These are phyloP conservation scores for Phylloporus sp. DNA, from an alignment of 768 basidiomycete genomes.

Conservation along the genomic window DNA sequence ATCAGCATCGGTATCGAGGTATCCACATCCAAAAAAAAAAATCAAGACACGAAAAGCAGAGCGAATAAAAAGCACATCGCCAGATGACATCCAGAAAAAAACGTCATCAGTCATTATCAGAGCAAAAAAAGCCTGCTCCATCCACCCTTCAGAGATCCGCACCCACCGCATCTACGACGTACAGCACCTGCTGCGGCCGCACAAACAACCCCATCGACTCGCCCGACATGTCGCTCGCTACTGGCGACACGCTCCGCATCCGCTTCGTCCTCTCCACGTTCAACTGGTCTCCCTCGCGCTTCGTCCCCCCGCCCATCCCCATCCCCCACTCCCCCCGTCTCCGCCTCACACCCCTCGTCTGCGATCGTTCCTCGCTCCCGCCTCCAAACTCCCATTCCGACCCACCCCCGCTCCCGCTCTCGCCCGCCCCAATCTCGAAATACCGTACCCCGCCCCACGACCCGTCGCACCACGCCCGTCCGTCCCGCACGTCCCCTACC, in stretches of 20 bases:
- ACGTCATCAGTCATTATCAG: slow-evolving; percentile 16
- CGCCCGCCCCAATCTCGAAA: slow-evolving; percentile 83
- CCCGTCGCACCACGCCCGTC: slow-evolving; percentile 85
- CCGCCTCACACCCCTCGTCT: too few species aligned
- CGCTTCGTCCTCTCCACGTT: slow-evolving; percentile 46
- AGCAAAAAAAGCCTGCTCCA: background rate
- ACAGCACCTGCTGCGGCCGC: slow-evolving; percentile 79
- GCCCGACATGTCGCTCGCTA: slow-evolving; percentile 50
- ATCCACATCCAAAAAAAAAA: too few species aligned
- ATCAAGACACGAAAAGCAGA: too few species aligned
- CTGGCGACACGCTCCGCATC: slow-evolving; percentile 64
- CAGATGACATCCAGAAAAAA: too few species aligned
- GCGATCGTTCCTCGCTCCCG: slow-evolving; percentile 34
- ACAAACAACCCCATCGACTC: slow-evolving; percentile 77
- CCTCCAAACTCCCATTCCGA: slow-evolving; percentile 63
- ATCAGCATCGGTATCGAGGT: too few species aligned
- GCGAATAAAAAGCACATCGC: too few species aligned
- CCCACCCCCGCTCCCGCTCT: slow-evolving; percentile 36
- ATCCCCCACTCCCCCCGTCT: slow-evolving; percentile 30
- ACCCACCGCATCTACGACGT: slow-evolving; percentile 80
- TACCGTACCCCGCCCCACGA: slow-evolving; percentile 77
- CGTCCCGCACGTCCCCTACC: slow-evolving; percentile 47
- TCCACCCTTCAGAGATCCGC: slow-evolving; percentile 53
- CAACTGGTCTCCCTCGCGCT: slow-evolving; percentile 59
- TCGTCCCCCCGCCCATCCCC: slow-evolving; percentile 31